These are phyloP conservation scores for Calonectria montana DNA, from an alignment of 2,329 filamentous ascomycete genomes.

Conservation along the genomic window DNA sequence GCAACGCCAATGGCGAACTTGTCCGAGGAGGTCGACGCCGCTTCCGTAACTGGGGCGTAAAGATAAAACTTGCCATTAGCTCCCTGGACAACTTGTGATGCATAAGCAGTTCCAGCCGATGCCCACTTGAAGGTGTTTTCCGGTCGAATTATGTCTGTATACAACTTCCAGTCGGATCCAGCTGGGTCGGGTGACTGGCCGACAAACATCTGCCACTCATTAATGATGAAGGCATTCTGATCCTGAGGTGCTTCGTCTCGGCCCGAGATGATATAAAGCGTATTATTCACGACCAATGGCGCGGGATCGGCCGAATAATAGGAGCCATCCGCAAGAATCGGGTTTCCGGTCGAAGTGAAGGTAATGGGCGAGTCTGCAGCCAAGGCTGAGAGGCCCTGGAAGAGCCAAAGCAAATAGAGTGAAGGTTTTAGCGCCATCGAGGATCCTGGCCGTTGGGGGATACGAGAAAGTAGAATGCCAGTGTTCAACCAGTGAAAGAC, in stretches of 20 bases:
- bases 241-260: constrained; percentile 45
- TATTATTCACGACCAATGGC: constrained; percentile 50
- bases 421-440: background rate
- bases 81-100: constrained; percentile 50
- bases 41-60: constrained; percentile 46
- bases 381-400: background rate
- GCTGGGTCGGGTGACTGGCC: constrained; percentile 43
- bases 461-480: background rate
- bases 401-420: background rate
- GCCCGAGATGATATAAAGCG: constrained; percentile 51
- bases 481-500: background rate
- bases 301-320: constrained; percentile 54
- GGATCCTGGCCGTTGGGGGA: background rate
- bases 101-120: constrained; percentile 47
- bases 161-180: constrained; percentile 48
- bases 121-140: constrained; percentile 51
- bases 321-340: constrained; percentile 50
- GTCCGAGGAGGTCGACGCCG: constrained; percentile 36
- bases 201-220: constrained; percentile 51
- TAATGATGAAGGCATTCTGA: constrained; percentile 49
- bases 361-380: background rate
- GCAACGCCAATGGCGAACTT: constrained; percentile 53
- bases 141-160: constrained; percentile 45
- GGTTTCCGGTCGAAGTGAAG: constrained; percentile 48
- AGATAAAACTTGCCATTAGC: constrained; percentile 50